Evolutionary conservation across 148 eudicot genomes (phyloP), one percentile per base, ranked within the genome.

Genomic region (Beta vulgaris): DNA sequence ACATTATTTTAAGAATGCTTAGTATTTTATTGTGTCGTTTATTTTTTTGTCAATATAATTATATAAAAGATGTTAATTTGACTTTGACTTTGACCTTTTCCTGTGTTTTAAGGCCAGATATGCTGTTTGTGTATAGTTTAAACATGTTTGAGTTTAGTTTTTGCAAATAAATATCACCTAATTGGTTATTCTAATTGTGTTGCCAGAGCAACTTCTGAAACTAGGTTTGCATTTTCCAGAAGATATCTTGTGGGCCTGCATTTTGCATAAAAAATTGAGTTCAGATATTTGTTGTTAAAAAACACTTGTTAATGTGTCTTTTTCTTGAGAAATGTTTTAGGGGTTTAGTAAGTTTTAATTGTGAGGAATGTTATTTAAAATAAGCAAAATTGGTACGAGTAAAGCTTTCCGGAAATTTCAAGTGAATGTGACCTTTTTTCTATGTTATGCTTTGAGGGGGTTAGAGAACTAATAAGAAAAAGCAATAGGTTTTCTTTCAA

Each of bases 61-160:
- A n/a, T n/a, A n/a, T n/a, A 66, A 31, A 32, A 16, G 44, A 34
- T 75, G 53, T 6, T 49, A 32, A 67, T 44, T 70, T 60, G 75
- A 70, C 80, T 59, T 77, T 77, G 80, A 77, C 80, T 36, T 69
- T 74, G 64, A 74, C 76, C 48, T 67, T 74, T 5, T 18, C 4
- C 28, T 49, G 18, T 39, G 23, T 62, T 80, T 39, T 72, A 65
- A 68, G 39, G 36, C 49, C 13, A 25, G 28, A 72, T 28, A 8
- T 57, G 43, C 6, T 79, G 69, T 69, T 69, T 75, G 14, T 37
- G 36, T 13, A 58, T 79, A 46, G 68, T 73, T 35, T 68, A 60
- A 44, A 23, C 59, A 35, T 73, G 40, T 48, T 21, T 79, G 46
- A 39, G 19, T 23, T 14, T 34, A 18, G 19, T 36, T 35, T 79